Evolutionary conservation across 2,329 filamentous ascomycete species (phyloP).

Genomic region (Colletotrichum sidae): DNA sequence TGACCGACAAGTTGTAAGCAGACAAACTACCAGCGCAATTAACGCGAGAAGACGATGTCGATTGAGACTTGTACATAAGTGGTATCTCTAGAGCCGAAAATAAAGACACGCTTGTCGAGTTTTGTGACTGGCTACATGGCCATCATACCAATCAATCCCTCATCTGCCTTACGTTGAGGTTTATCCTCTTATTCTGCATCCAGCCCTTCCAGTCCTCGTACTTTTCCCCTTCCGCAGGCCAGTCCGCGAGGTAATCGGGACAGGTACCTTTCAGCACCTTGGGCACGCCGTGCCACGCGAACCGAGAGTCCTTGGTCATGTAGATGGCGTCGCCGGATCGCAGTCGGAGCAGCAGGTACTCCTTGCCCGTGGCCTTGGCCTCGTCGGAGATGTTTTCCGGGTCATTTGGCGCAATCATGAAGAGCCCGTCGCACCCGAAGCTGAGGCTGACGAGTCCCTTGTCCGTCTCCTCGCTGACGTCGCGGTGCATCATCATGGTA

Average conservation of each 20-base stretch:
- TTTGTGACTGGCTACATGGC: not conserved
- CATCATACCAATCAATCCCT: conserved; percentile 55
- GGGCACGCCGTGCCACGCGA: conserved; percentile 95
- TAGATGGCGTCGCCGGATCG: conserved; percentile 90
- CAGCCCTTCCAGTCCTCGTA: conserved; percentile 83
- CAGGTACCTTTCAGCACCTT: conserved; percentile 86
- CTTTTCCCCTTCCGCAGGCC: conserved; percentile 71
- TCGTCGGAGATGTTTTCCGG: conserved; percentile 40
- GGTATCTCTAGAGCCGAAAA: conserved; percentile 5
- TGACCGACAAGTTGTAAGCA: too few relatives aligned
- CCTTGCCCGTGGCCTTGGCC: conserved; percentile 49
- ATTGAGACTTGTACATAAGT: not conserved
- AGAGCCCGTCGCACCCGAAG: conserved; percentile 89
- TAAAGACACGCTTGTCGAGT: not conserved
- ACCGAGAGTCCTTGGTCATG: conserved; percentile 85
- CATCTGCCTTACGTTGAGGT: conserved; percentile 95
- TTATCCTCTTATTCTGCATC: conserved; percentile 90
- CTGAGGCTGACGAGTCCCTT: conserved; percentile 86
- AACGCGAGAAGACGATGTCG: too few relatives aligned
- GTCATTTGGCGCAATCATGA: conserved; percentile 78
- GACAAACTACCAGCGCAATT: too few relatives aligned
- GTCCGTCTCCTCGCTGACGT: conserved; percentile 88
- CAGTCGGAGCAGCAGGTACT: conserved; percentile 72
- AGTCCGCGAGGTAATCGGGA: conserved; percentile 77
- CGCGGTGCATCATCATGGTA: conserved; percentile 91